Evolutionary conservation across 1,284 basidiomycete species (phyloP), one percentile per base, ranked within the genome.

Genomic region (Tilletiopsis washingtonensis): DNA sequence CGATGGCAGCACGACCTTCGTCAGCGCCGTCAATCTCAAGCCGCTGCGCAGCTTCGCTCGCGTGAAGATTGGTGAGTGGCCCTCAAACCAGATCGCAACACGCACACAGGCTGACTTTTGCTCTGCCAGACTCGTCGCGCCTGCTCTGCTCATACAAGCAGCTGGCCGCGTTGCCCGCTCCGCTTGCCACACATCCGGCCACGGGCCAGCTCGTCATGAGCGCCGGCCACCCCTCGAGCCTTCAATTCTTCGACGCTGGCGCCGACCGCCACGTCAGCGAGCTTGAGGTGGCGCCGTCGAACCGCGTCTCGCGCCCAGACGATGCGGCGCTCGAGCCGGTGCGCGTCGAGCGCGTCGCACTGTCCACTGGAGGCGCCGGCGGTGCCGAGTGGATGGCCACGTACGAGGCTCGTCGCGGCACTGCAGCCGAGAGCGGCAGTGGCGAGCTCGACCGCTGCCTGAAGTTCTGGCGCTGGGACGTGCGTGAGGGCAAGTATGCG

Each of bases 261-360:
- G 80, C 82, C 6, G 85, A 85, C 26, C 79, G 80, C 44, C 79
- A 91, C 3, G 67, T 89, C 1, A 84, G 84, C 43, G 93, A 99
- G 74, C 78, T 98, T 23, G 91, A 98, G 73, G 82, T 99, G 3
- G 84, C 87, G 0, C 88, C 93, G 7, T 91, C 90, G 19, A 98
- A 97, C 76, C 82, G 89, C 51, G 83, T 97, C 15, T 88, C 88
- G 20, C 78, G 86, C 57, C 79, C 83, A 51, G 88, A 91, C 44
- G 86, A 91, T 51, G 84, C 84, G 61, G 77, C 81, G 6, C 75
- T 91, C 49, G 84, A 88, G 56, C 84, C 86, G 4, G 81, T 85
- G 1, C 80, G 84, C 15, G 86, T 97, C 6, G 84, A 88, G 51
- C 78, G 77, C 19, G 82, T 81, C 5, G 81, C 79, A 2, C 78